Percentiles rank a stretch among this genome's conserved stretches.
Conservation (phyloP, 805 yeast species). For the Starmerella bombicola region DNA sequence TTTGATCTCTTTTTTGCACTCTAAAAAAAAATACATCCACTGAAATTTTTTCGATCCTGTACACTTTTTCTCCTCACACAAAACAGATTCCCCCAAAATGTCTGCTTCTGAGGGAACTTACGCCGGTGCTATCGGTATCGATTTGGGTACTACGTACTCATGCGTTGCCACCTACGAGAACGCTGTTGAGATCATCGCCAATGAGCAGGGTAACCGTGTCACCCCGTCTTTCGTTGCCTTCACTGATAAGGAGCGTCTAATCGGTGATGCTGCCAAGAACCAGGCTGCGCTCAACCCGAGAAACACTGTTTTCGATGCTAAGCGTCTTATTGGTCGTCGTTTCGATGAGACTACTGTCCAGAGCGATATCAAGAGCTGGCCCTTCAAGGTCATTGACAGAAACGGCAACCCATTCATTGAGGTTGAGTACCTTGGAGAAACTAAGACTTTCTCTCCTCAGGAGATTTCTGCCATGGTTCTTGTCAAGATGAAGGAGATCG, state of each 20-base stretch:
- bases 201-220: constrained; percentile 97
- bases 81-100: constrained; percentile 15
- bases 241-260: constrained; percentile 82
- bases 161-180: constrained; percentile 92
- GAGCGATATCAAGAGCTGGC: constrained; percentile 88
- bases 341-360: constrained; percentile 73
- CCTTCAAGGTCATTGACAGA: constrained; percentile 64
- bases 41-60: constrained; percentile 12
- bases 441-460: constrained; percentile 81
- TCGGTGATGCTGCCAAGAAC: constrained; percentile 96
- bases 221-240: constrained; percentile 95
- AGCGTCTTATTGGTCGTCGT: constrained; percentile 88
- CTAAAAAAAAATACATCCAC: constrained; percentile 7
- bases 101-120: constrained; percentile 71
- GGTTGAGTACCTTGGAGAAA: constrained; percentile 75
- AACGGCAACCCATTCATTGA: constrained; percentile 69
- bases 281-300: constrained; percentile 90
- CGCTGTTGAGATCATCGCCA: constrained; percentile 92
- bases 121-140: constrained; percentile 99
- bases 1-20: constrained; percentile 14
- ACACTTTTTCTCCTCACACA: constrained; percentile 10
- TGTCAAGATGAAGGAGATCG: constrained; percentile 75
- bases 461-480: constrained; percentile 90
- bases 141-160: constrained; percentile 90
- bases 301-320: constrained; percentile 78